Conservation (phyloP, 164 flowering plant genomes). For the Annona squamosa region DNA sequence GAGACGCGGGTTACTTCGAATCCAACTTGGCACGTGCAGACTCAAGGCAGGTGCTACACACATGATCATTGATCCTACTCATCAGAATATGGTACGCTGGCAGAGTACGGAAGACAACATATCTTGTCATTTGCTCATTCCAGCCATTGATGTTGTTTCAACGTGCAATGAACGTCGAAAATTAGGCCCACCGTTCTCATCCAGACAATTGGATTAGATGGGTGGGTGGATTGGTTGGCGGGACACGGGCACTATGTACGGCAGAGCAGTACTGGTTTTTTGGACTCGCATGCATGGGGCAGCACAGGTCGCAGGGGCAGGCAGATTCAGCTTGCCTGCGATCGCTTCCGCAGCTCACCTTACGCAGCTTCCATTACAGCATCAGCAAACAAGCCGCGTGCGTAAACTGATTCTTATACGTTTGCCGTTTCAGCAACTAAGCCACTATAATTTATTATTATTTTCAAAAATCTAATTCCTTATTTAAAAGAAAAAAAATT, state of each 20-base stretch:
- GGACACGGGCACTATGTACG: background rate
- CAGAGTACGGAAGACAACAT: background rate
- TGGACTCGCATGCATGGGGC: too few species aligned
- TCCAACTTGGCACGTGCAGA: constrained; percentile 12
- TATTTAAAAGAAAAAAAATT: too few species aligned
- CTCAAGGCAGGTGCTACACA: constrained; percentile 7
- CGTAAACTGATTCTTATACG: too few species aligned
- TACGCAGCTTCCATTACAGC: too few species aligned
- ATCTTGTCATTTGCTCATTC: background rate
- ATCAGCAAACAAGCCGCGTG: too few species aligned
- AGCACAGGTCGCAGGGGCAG: too few species aligned
- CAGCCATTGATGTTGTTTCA: background rate
- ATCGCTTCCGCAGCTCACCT: too few species aligned
- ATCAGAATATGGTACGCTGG: background rate
- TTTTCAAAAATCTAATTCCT: too few species aligned
- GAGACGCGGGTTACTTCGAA: constrained; percentile 19
- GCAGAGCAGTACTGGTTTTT: too few species aligned
- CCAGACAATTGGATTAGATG: background rate
- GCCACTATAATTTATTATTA: too few species aligned
- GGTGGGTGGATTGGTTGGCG: background rate
- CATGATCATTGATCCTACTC: background rate
- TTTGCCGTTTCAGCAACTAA: too few species aligned
- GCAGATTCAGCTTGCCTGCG: too few species aligned
- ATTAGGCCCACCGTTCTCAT: background rate
- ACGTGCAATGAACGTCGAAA: background rate